Conservation (phyloP, 2,329 filamentous ascomycete genomes). For the Grosmannia penicillata region DNA sequence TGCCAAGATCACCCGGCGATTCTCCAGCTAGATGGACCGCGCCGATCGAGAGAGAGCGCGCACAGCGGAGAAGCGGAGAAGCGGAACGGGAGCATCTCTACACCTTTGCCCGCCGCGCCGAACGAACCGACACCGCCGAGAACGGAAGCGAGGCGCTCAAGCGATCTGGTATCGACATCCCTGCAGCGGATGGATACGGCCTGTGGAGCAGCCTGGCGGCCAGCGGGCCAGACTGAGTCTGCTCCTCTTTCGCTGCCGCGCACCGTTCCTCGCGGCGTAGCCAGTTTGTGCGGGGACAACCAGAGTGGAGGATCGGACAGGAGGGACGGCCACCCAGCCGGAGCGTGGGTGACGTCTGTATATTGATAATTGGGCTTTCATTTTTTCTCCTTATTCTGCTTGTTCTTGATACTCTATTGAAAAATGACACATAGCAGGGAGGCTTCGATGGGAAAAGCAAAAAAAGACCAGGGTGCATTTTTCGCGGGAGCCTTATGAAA, state of each 20-base stretch:
- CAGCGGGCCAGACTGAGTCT: background rate
- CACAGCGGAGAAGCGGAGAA: background rate
- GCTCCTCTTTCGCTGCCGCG: background rate
- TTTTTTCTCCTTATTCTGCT: background rate
- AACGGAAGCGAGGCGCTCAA: too few species aligned
- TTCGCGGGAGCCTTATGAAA: slow-evolving; percentile 1
- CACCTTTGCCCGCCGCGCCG: too few species aligned
- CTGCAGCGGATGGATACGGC: background rate
- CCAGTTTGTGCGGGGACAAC: background rate
- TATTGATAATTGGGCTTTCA: slow-evolving; percentile 1
- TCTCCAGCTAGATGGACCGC: slow-evolving; percentile 13
- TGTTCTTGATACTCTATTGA: background rate
- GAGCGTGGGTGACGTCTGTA: background rate
- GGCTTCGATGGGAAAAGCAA: too few species aligned
- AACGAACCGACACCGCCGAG: too few species aligned
- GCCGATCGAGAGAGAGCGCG: too few species aligned
- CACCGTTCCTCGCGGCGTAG: too few species aligned
- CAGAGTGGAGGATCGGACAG: background rate
- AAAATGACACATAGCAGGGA: too few species aligned
- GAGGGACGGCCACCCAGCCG: background rate
- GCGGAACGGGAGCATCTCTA: background rate
- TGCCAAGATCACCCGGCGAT: slow-evolving; percentile 13
- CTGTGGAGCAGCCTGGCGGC: background rate
- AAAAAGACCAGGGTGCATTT: background rate
- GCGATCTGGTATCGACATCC: too few species aligned